Conservation (phyloP, 495 filamentous ascomycete species). For the Hyaloscypha finlandica region DNA sequence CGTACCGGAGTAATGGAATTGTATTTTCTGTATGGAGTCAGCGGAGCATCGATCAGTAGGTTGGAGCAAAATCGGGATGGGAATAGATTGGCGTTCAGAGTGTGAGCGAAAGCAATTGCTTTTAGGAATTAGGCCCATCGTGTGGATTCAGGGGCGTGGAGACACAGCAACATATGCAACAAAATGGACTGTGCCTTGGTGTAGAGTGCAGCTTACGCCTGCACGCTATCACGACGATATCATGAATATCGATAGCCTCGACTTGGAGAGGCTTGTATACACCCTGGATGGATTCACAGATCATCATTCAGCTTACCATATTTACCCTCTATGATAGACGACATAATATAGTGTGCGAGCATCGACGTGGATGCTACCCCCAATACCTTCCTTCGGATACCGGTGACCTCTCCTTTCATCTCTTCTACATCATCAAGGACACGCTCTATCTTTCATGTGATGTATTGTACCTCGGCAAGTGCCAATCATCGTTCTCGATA, state of each 20-base stretch:
- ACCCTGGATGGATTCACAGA: neutral
- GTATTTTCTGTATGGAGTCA: neutral
- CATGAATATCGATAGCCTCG: neutral
- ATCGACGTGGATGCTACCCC: neutral
- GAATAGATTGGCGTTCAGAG: neutral
- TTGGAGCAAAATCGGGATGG: neutral
- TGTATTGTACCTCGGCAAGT: neutral
- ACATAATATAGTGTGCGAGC: neutral
- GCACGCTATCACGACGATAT: neutral
- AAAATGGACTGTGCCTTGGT: neutral
- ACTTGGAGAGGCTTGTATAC: neutral
- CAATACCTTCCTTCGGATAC: neutral
- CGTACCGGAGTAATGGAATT: constrained; percentile 3
- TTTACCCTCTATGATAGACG: neutral
- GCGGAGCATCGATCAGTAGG: neutral
- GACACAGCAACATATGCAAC: neutral
- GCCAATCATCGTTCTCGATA: too few relatives aligned
- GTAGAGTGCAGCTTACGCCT: neutral
- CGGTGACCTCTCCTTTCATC: too few relatives aligned
- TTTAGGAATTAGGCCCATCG: neutral
- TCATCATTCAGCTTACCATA: neutral
- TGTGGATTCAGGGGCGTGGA: neutral
- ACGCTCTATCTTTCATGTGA: neutral
- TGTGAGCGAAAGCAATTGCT: neutral
- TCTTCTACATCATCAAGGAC: too few relatives aligned